phyloP scores from a whole-genome alignment of 1,139 yeast genomes.

The Saccharomyces hybrid region DNA sequence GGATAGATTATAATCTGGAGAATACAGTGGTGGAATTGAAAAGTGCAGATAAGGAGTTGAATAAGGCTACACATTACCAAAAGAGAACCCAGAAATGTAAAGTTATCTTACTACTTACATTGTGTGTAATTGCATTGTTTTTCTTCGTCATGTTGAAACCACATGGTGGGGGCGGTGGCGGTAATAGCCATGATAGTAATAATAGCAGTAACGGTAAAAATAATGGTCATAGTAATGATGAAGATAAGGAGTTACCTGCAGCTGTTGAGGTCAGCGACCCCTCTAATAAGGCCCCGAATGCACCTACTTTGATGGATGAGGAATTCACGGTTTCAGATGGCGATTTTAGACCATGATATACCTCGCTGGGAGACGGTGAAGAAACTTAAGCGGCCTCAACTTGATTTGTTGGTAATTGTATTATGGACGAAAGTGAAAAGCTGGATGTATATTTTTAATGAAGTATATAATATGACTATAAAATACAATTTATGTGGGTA shows the following conservation, averaged over 20 bases:
- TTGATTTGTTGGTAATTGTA: neutral
- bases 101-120: constrained; percentile 61
- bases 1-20: constrained; percentile 86
- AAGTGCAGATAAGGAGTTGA: constrained; percentile 69
- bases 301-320: neutral
- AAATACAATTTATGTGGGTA: neutral
- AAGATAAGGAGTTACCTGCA: neutral
- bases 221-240: neutral
- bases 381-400: neutral
- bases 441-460: neutral
- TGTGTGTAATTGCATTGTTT: constrained; percentile 66
- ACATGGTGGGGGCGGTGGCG: constrained; percentile 16
- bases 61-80: constrained; percentile 73
- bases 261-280: neutral
- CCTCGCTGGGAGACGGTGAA: neutral
- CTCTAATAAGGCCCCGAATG: neutral
- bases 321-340: neutral
- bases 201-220: neutral
- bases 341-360: neutral
- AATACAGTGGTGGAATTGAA: constrained; percentile 70
- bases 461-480: neutral
- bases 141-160: constrained; percentile 71
- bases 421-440: neutral
- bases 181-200: neutral
- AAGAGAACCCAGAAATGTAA: constrained; percentile 88